Percentiles rank a stretch among this genome's conserved stretches.
Evolutionary conservation across 352 stramenopile species (phyloP).

Genomic region (Phytophthora sp.): DNA sequence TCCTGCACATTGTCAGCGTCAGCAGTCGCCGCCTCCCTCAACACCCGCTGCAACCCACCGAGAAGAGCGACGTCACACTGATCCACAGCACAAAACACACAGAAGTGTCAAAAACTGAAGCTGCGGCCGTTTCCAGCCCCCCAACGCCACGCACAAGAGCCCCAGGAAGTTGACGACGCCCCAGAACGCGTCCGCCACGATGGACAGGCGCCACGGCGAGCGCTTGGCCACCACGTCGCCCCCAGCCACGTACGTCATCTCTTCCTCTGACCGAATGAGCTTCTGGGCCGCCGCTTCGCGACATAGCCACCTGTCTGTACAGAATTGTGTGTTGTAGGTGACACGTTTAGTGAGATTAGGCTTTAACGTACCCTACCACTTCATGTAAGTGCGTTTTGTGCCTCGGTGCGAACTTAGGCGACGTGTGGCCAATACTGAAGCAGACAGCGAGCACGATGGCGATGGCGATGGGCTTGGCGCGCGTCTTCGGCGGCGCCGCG

Average conservation of each 20-base stretch:
- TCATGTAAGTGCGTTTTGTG: neutral
- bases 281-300: conserved; percentile 5
- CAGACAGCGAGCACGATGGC: conserved; percentile 42
- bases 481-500: conserved; percentile 55
- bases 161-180: conserved; percentile 75
- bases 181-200: conserved; percentile 77
- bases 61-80: conserved; percentile 65
- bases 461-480: conserved; percentile 79
- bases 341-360: no score
- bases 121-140: no score
- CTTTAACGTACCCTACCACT: no score
- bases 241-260: conserved; percentile 70
- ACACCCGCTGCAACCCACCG: conserved; percentile 47
- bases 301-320: neutral
- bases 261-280: neutral
- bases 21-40: neutral
- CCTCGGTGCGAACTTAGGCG: neutral
- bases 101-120: no score
- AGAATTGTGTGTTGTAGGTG: no score
- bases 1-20: conserved; percentile 36
- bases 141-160: conserved; percentile 75
- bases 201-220: conserved; percentile 68
- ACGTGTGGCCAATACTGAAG: conserved; percentile 26
- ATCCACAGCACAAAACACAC: neutral
- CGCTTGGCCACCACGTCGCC: conserved; percentile 74